These are phyloP conservation scores for Hortaea werneckii DNA, from an alignment of 2,329 filamentous ascomycete genomes.

Conservation along the genomic window DNA sequence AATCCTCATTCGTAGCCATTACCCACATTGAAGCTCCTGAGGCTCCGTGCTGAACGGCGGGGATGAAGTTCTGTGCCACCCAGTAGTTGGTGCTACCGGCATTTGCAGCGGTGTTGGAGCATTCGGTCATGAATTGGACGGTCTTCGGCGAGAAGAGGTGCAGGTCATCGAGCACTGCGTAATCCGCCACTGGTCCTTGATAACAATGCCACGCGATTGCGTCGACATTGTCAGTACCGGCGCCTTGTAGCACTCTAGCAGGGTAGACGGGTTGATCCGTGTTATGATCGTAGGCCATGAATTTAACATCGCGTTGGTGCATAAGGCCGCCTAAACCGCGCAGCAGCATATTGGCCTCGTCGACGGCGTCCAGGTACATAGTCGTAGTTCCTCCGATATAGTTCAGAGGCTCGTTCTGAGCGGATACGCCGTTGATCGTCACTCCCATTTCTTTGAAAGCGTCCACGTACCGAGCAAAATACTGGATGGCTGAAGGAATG, in stretches of 20 bases:
- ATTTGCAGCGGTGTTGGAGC: slow-evolving; percentile 25
- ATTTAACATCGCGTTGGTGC: slow-evolving; percentile 13
- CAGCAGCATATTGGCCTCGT: slow-evolving; percentile 26
- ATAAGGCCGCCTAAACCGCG: slow-evolving; percentile 16
- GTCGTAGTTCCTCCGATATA: slow-evolving; percentile 26
- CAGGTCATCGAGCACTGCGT: slow-evolving; percentile 30
- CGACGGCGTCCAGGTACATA: slow-evolving; percentile 28
- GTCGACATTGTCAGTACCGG: slow-evolving; percentile 18
- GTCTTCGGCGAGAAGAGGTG: slow-evolving; percentile 31
- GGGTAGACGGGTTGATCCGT: slow-evolving; percentile 29
- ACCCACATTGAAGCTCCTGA: slow-evolving; percentile 37
- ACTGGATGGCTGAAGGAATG: slow-evolving; percentile 23
- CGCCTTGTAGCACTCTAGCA: slow-evolving; percentile 23
- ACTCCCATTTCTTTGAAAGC: slow-evolving; percentile 25
- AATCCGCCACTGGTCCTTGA: slow-evolving; percentile 17
- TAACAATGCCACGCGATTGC: slow-evolving; percentile 33
- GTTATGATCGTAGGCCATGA: slow-evolving; percentile 33
- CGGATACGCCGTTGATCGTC: slow-evolving; percentile 24
- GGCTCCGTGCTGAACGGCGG: slow-evolving; percentile 35
- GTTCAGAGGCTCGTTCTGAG: slow-evolving; percentile 31
- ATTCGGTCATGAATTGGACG: slow-evolving; percentile 42
- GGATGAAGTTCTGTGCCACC: slow-evolving; percentile 17
- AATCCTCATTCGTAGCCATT: slow-evolving; percentile 34
- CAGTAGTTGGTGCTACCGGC: slow-evolving; percentile 8
- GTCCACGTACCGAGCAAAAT: slow-evolving; percentile 31